Conservation (phyloP, 2,329 filamentous ascomycete species). For the Botrytis fabae region DNA sequence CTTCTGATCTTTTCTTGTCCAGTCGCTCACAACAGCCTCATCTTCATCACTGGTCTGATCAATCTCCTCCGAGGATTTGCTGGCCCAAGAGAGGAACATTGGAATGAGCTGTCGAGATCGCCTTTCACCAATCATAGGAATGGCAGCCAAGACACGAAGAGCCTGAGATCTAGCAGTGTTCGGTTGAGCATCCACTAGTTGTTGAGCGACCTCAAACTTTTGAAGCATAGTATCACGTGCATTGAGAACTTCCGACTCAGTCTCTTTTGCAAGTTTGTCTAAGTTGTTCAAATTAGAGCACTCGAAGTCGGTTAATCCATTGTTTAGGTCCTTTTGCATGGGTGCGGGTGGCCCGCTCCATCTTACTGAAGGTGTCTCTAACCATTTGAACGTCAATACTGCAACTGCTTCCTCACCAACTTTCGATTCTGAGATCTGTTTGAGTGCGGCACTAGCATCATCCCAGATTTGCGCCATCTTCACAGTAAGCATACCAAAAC, state of each 20-base stretch:
- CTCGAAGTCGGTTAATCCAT: slow-evolving; percentile 71
- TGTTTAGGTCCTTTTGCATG: slow-evolving; percentile 42
- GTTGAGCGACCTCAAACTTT: slow-evolving; percentile 65
- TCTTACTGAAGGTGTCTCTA: slow-evolving; percentile 58
- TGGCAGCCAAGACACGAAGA: slow-evolving; percentile 71
- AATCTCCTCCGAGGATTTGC: slow-evolving; percentile 45
- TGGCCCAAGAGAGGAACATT: slow-evolving; percentile 80
- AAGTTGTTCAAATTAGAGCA: slow-evolving; percentile 73
- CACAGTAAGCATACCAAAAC: slow-evolving; percentile 86
- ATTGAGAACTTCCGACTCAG: slow-evolving; percentile 54
- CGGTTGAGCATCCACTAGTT: slow-evolving; percentile 51
- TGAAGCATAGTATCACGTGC: slow-evolving; percentile 59
- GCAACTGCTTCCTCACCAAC: slow-evolving; percentile 72
- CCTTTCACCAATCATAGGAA: slow-evolving; percentile 80
- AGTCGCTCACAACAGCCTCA: slow-evolving; percentile 49
- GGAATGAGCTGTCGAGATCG: slow-evolving; percentile 83
- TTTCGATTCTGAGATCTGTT: slow-evolving; percentile 69
- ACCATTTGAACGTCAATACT: slow-evolving; percentile 75
- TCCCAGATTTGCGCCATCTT: slow-evolving; percentile 86
- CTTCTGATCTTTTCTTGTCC: slow-evolving; percentile 80
- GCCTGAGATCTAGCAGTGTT: slow-evolving; percentile 71
- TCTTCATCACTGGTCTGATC: slow-evolving; percentile 36
- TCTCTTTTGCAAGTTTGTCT: slow-evolving; percentile 50
- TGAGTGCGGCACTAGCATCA: slow-evolving; percentile 73
- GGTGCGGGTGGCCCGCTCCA: slow-evolving; percentile 50